phyloP scores from a whole-genome alignment of 371 early-diverging fungal species.

The Chytridium lagenaria region DNA sequence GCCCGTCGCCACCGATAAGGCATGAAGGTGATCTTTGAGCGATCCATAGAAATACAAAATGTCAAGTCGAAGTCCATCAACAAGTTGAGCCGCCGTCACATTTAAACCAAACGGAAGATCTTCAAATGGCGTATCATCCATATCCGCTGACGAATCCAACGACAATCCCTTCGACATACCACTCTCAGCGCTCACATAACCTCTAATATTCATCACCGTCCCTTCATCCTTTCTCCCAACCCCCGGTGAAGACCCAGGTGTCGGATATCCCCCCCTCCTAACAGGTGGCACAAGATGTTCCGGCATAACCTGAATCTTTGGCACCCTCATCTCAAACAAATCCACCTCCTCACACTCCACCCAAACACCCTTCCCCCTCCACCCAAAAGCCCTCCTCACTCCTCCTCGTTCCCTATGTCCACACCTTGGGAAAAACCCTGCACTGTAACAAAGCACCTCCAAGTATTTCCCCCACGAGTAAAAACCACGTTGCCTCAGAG shows the following conservation, averaged over 20 bases:
- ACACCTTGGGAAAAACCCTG: constrained; percentile 55
- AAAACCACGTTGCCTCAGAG: constrained; percentile 53
- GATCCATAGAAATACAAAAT: constrained; percentile 53
- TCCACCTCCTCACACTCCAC: constrained; percentile 59
- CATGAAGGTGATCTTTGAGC: constrained; percentile 49
- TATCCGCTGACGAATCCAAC: neutral
- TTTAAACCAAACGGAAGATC: constrained; percentile 42
- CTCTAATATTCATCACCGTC: neutral
- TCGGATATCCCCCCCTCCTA: neutral
- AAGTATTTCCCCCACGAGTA: constrained; percentile 71
- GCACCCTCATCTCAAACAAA: constrained; percentile 66
- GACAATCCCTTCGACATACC: neutral
- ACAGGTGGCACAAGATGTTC: constrained; percentile 26
- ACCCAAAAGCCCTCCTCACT: constrained; percentile 56
- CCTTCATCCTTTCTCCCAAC: neutral
- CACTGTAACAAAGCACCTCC: constrained; percentile 64
- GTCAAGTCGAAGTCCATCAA: constrained; percentile 44
- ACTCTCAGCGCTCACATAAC: neutral
- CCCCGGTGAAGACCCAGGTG: neutral
- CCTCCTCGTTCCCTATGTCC: constrained; percentile 42
- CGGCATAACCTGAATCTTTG: constrained; percentile 59
- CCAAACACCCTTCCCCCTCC: constrained; percentile 51
- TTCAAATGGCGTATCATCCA: constrained; percentile 13
- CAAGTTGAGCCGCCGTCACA: neutral
- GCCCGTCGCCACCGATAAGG: constrained; percentile 48